phyloP scores from a whole-genome alignment of 225 moss, liverwort and hornwort species.

The Straminergon stramineum region DNA sequence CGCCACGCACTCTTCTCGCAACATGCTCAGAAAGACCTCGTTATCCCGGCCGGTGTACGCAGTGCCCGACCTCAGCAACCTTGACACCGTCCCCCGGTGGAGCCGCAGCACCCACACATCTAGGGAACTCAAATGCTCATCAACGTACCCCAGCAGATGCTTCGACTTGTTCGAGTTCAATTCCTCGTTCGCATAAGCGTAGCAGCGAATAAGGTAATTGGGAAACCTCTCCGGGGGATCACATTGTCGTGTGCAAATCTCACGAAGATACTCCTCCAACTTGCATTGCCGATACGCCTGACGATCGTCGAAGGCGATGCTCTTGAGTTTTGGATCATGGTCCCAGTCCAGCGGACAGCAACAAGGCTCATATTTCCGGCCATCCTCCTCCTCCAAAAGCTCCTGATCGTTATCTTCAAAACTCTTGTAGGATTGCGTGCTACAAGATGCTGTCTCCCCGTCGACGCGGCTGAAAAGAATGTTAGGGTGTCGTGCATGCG shows the following conservation, averaged over 20 bases:
- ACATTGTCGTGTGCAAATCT: slow-evolving; percentile 1
- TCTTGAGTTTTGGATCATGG: neutral
- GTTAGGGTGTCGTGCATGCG: neutral
- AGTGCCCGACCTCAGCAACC: slow-evolving; percentile 2
- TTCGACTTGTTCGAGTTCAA: slow-evolving; percentile 17
- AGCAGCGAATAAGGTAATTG: slow-evolving; percentile 24
- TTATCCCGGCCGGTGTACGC: neutral
- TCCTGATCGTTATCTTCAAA: neutral
- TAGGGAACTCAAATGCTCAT: neutral
- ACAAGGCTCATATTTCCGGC: neutral
- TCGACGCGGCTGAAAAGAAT: slow-evolving; percentile 8
- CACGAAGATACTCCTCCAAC: slow-evolving; percentile 21
- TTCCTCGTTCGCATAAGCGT: slow-evolving; percentile 23
- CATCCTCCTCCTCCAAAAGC: neutral
- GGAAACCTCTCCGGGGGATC: slow-evolving; percentile 4
- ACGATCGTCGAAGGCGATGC: neutral
- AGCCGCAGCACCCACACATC: slow-evolving; percentile 31
- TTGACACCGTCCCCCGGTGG: slow-evolving; percentile 1
- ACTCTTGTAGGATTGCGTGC: neutral
- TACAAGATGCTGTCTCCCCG: neutral
- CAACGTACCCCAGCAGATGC: slow-evolving; percentile 18
- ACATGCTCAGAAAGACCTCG: slow-evolving; percentile 10
- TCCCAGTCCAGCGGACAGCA: slow-evolving; percentile 20
- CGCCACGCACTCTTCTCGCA: slow-evolving; percentile 37
- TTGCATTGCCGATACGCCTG: slow-evolving; percentile 17